Conservation (phyloP, 2,329 filamentous ascomycete species). For the Diaporthe capsici region DNA sequence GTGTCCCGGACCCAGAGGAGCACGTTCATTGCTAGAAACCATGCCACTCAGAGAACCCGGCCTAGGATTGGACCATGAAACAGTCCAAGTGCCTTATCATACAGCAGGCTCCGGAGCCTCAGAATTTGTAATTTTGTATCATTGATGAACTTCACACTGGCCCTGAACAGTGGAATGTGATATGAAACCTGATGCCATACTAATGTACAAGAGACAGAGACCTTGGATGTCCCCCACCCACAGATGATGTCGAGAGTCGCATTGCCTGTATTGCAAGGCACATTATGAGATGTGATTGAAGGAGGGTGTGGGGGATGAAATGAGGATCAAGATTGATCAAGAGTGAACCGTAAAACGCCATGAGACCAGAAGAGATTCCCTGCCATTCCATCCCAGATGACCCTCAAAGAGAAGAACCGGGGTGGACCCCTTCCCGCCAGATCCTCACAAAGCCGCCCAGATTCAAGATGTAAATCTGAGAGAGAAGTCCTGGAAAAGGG, state of each 20-base stretch:
- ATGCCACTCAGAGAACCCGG: too few relatives aligned
- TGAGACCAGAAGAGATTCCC: conserved; percentile 22
- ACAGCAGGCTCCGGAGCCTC: neutral
- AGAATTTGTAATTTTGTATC: neutral
- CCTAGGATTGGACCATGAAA: neutral
- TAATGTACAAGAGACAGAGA: conserved; percentile 33
- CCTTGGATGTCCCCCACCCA: neutral
- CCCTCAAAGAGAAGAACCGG: neutral
- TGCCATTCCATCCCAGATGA: conserved; percentile 9
- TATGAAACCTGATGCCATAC: neutral
- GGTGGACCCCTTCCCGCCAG: neutral
- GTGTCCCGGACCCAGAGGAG: too few relatives aligned
- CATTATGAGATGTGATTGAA: neutral
- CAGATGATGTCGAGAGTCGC: neutral
- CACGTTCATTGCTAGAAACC: too few relatives aligned
- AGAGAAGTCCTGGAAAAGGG: neutral
- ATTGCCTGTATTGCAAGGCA: conserved; percentile 15
- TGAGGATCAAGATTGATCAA: neutral
- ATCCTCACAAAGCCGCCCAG: neutral
- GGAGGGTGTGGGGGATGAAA: neutral
- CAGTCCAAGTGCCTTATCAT: neutral
- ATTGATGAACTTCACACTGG: neutral
- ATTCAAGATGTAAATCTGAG: conserved; percentile 15
- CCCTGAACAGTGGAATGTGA: neutral
- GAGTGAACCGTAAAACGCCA: conserved; percentile 5